A percentile compares a stretch with the other conserved stretches of the same genome.
phyloP scores from a whole-genome alignment of 768 basidiomycete genomes.

The Mycena haematopus region DNA sequence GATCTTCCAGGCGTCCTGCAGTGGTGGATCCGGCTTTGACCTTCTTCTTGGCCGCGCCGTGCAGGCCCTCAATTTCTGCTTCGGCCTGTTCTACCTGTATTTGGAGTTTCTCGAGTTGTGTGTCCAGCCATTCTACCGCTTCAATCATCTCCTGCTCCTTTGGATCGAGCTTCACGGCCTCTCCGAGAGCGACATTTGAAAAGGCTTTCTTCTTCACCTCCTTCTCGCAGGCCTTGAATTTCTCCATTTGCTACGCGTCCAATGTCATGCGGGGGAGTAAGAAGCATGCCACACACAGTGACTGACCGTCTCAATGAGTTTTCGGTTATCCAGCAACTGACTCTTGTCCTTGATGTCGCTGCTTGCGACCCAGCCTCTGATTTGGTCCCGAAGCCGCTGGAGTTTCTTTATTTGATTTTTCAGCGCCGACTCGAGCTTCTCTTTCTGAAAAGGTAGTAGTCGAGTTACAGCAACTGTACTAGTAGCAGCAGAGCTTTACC shows the following conservation, averaged over 20 bases:
- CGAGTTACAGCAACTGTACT: not conserved
- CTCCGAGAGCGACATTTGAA: conserved; percentile 96
- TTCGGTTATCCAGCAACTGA: conserved; percentile 87
- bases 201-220: conserved; percentile 99
- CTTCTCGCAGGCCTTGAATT: conserved; percentile 99
- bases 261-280: not conserved
- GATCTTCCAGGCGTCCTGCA: conserved; percentile 76
- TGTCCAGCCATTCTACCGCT: conserved; percentile 83
- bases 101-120: conserved; percentile 88
- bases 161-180: conserved; percentile 95
- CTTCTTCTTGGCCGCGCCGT: conserved; percentile 84
- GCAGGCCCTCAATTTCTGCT: conserved; percentile 90
- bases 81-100: conserved; percentile 96
- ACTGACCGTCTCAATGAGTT: conserved; percentile 94
- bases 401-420: conserved; percentile 96
- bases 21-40: conserved; percentile 66
- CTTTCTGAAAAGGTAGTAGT: conserved; percentile 15
- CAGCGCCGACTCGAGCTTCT: conserved; percentile 26
- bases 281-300: not conserved
- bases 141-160: conserved; percentile 97
- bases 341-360: conserved; percentile 99
- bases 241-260: conserved; percentile 95
- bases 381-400: conserved; percentile 97
- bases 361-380: conserved; percentile 97
- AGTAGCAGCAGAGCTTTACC: not conserved